Percentiles rank a stretch among this genome's conserved stretches.
These are phyloP conservation scores for Penicillium sp. DNA, from an alignment of 2,329 filamentous ascomycete species.

Conservation along the genomic window DNA sequence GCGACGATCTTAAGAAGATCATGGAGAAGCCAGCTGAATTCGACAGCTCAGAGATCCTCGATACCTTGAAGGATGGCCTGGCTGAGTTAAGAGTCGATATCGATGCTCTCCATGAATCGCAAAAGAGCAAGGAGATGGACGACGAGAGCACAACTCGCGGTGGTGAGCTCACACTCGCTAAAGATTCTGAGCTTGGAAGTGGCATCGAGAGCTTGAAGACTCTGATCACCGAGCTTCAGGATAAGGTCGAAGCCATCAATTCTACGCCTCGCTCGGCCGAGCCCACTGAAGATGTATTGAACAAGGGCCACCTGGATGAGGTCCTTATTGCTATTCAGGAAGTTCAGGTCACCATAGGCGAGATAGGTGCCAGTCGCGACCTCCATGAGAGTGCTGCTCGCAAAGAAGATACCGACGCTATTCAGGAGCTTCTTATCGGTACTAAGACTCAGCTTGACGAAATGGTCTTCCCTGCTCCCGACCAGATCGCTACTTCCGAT, in stretches of 20 bases:
- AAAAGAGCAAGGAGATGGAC: slow-evolving; percentile 45
- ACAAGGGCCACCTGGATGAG: slow-evolving; percentile 49
- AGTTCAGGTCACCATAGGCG: slow-evolving; percentile 60
- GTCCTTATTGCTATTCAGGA: slow-evolving; percentile 46
- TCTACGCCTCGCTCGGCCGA: slow-evolving; percentile 44
- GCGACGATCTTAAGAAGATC: slow-evolving; percentile 71
- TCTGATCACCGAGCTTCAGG: slow-evolving; percentile 75
- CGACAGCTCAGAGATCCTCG: slow-evolving; percentile 84
- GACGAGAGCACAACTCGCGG: slow-evolving; percentile 52
- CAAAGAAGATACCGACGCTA: slow-evolving; percentile 83
- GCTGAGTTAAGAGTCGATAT: slow-evolving; percentile 74
- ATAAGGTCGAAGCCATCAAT: slow-evolving; percentile 78
- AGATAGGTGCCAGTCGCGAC: slow-evolving; percentile 47
- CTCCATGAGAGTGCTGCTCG: slow-evolving; percentile 57
- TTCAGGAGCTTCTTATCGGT: slow-evolving; percentile 86
- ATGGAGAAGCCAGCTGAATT: slow-evolving; percentile 77
- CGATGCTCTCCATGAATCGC: slow-evolving; percentile 66
- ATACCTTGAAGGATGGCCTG: slow-evolving; percentile 80
- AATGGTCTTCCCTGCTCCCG: slow-evolving; percentile 61
- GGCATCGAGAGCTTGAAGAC: slow-evolving; percentile 85
- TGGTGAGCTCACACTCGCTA: slow-evolving; percentile 58
- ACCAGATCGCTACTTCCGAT: slow-evolving; percentile 64
- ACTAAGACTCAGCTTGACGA: slow-evolving; percentile 87
- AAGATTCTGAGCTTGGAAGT: slow-evolving; percentile 55
- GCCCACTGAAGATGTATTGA: slow-evolving; percentile 41